These are phyloP conservation scores for Cadophora malorum DNA, from an alignment of 2,329 filamentous ascomycete genomes.

Conservation along the genomic window DNA sequence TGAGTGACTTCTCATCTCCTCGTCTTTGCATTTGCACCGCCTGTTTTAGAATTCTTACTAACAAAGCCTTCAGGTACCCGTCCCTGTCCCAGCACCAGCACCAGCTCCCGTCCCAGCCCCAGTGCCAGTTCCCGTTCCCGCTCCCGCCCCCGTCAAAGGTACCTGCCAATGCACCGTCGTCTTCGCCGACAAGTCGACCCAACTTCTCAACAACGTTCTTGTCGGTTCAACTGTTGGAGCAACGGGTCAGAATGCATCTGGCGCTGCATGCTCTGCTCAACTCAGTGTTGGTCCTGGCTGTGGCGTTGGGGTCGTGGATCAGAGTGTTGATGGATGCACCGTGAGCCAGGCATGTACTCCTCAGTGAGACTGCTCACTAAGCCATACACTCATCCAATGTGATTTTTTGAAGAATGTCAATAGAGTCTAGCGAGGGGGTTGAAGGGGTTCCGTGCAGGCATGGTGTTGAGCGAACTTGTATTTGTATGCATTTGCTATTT, in stretches of 20 bases:
- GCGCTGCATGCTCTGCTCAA: background rate
- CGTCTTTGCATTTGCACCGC: too few relatives aligned
- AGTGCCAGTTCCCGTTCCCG: background rate
- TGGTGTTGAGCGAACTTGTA: too few relatives aligned
- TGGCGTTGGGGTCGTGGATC: background rate
- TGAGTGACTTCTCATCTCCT: too few relatives aligned
- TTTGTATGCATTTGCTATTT: background rate
- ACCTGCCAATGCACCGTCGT: background rate
- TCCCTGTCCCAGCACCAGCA: too few relatives aligned
- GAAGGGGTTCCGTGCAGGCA: too few relatives aligned
- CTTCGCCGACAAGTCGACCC: background rate
- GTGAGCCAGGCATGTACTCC: background rate
- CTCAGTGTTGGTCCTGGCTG: background rate
- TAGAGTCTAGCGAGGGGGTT: background rate
- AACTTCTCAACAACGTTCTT: background rate
- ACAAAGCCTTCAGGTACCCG: too few relatives aligned
- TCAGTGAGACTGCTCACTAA: background rate
- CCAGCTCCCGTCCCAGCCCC: too few relatives aligned
- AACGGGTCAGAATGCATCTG: background rate
- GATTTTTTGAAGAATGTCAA: background rate
- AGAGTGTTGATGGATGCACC: background rate
- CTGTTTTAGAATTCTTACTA: too few relatives aligned
- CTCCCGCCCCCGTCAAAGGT: background rate
- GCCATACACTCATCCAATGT: background rate
- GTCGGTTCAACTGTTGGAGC: background rate